These are phyloP conservation scores for Pythium graminicola DNA, from an alignment of 352 stramenopile species.

Conservation along the genomic window DNA sequence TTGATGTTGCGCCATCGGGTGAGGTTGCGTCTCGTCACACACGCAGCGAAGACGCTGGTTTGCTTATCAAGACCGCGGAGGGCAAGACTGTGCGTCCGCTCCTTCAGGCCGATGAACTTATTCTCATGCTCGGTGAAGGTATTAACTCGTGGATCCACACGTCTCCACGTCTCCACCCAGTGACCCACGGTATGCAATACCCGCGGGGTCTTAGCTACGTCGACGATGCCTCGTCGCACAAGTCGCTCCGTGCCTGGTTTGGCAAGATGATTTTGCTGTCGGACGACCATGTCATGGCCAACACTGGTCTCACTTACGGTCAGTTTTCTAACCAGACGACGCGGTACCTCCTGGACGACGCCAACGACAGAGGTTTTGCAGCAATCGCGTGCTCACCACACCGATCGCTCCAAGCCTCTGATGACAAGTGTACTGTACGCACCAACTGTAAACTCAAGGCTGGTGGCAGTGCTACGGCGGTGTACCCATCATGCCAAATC, in stretches of 20 bases:
- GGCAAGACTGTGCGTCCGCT: conserved; percentile 53
- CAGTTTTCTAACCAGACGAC: conserved; percentile 26
- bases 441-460: conserved; percentile 16
- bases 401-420: conserved; percentile 19
- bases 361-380: conserved; percentile 17
- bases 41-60: conserved; percentile 47
- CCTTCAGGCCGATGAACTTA: conserved; percentile 60
- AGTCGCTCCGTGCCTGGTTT: conserved; percentile 50
- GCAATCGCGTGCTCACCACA: conserved; percentile 25
- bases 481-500: conserved; percentile 19
- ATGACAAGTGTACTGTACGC: conserved; percentile 21
- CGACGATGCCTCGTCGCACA: conserved; percentile 19
- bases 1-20: conserved; percentile 39
- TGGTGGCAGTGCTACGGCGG: background rate
- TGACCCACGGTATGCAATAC: conserved; percentile 74
- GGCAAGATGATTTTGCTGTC: conserved; percentile 34
- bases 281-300: conserved; percentile 26
- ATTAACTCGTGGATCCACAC: conserved; percentile 70
- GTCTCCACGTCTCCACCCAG: conserved; percentile 40
- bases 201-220: conserved; percentile 38
- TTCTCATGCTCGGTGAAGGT: conserved; percentile 75
- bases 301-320: conserved; percentile 26
- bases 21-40: conserved; percentile 38
- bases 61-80: conserved; percentile 54
- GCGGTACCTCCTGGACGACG: conserved; percentile 18